Base-by-base conservation (phyloP, 495 filamentous ascomycete genomes). In the Jackrogersella multiformis region DNA sequence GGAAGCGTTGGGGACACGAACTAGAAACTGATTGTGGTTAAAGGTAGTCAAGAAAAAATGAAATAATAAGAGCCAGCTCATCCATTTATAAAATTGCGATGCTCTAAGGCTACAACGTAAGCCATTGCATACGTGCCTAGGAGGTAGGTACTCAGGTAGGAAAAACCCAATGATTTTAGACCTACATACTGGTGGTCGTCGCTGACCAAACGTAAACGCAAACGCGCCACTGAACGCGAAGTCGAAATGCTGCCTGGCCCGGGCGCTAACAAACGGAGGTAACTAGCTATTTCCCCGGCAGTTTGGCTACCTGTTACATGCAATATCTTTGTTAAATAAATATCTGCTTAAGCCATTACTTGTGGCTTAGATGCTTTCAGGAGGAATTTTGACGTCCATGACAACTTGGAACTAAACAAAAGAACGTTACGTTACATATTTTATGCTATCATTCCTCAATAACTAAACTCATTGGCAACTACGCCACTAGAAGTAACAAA, bases 191-290 rank as follows among this genome's bases (percentile, higher is more conserved):
- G 20, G 49, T 26, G 39, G 52, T 39, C 18, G 45, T 51, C 42
- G 52, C 39, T 62, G 64, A 51, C 39, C 20, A 52, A 67, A 63
- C 38, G 46, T n/a, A n/a, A n/a, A n/a, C n/a, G n/a, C n/a, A n/a
- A n/a, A n/a, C 53, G 53, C 58, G 58, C 58, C 65, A 58, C 41
- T 30, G 41, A 32, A 45, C 56, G 26, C 56, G 64, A 56, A 51
- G 51, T 61, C n/a, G 2, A 15, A 45, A 36, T 35, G 64, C 20
- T 68, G 64, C 64, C 64, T 68, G 12, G n/a, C 45, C 24, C 45
- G 30, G 12, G n/a, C 45, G 45, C 45, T 49, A 18, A 51, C 38
- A 23, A 42, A 57, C 24, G 2, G n/a, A n/a, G n/a, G n/a, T n/a
- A n/a, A n/a, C n/a, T n/a, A n/a, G n/a, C n/a, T 28, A 44, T 42